Evolutionary conservation across 495 filamentous ascomycete species (phyloP).

Genomic region (Aspergillus bertholletiae): DNA sequence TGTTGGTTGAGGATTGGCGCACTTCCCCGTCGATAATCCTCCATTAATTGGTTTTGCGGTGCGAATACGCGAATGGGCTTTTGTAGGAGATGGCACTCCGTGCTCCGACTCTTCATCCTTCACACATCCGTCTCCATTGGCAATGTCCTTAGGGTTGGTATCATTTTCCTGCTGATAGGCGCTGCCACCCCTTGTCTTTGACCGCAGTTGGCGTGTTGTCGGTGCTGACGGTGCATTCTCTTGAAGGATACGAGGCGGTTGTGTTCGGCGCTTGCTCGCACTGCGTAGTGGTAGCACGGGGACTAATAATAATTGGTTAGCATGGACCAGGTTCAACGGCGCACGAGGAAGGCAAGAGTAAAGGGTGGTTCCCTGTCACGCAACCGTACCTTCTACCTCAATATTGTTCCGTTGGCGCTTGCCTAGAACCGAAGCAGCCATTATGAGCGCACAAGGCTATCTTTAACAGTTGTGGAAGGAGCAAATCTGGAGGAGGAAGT

Average conservation of each 20-base stretch:
- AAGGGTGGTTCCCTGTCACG: not conserved
- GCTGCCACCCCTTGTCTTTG: conserved; percentile 21
- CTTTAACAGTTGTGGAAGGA: conserved; percentile 15
- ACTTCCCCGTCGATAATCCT: conserved; percentile 11
- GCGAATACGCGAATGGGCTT: conserved; percentile 28
- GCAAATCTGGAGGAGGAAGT: conserved; percentile 10
- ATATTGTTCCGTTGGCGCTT: conserved; percentile 64
- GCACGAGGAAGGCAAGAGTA: not conserved
- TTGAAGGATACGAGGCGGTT: conserved; percentile 33
- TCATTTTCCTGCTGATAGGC: conserved; percentile 30
- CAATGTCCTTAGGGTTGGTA: conserved; percentile 18
- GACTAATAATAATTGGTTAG: conserved; percentile 12
- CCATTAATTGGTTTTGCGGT: conserved; percentile 33
- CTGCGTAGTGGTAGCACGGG: conserved; percentile 44
- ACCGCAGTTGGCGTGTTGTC: conserved; percentile 33
- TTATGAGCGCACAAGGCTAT: conserved; percentile 30
- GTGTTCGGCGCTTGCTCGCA: conserved; percentile 61
- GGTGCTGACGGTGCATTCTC: conserved; percentile 10
- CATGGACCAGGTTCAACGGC: not conserved
- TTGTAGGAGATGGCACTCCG: conserved; percentile 27
- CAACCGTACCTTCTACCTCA: conserved; percentile 51
- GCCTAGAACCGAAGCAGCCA: conserved; percentile 65
- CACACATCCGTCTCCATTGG: conserved; percentile 16
- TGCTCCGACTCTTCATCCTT: conserved; percentile 30
- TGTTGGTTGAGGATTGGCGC: not conserved